Evolutionary conservation across 2,329 filamentous ascomycete species (phyloP), one percentile per base, ranked within the genome.

Genomic region (Microcyclospora tardicrescens): DNA sequence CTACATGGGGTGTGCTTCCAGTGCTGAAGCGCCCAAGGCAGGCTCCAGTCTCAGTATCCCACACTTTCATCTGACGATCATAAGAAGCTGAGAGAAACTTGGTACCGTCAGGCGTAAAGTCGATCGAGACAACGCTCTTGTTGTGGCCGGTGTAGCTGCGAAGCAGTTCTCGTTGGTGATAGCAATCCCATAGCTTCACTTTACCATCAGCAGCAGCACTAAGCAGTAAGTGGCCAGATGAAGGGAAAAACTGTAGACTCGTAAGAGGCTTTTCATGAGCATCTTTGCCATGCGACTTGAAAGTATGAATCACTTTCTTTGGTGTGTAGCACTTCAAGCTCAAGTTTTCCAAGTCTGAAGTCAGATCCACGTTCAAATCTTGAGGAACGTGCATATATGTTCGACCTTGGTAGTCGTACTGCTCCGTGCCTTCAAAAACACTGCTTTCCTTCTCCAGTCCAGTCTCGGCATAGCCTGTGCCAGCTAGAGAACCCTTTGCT

Each of bases 331-430:
- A 58, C 37, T 56, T 57, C 34, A 58, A 39, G 32, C 46, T 51
- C 34, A 58, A 39, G 61, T 94, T 96, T 57, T 87, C 87, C 56
- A 75, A 62, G 55, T 79, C 86, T 52, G 83, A 84, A 33, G 71
- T 61, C 51, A 98, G 68, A 57, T 93, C 83, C 58, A 94, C 69
- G 55, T 85, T 84, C 62, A 94, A 66, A 58, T 94, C 87, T 59
- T 85, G 86, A 3, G 91, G 91, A 34, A 96, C 72, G 62, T 98
- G 91, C 89, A 98, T 95, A 60, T 94, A 98, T 28, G 89, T 93
- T 48, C 91, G 73, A 35, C 91, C 91, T 59, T 93, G 83, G 65
- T 98, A 98, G 60, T 98, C 91, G 67, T 79, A 81, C 62, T 91
- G 69, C 56, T 83, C 71, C 31, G 73, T 72, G 45, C 87, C 91